phyloP scores from a whole-genome alignment of 805 yeast genomes.

The Nakazawaea wickerhamii region DNA sequence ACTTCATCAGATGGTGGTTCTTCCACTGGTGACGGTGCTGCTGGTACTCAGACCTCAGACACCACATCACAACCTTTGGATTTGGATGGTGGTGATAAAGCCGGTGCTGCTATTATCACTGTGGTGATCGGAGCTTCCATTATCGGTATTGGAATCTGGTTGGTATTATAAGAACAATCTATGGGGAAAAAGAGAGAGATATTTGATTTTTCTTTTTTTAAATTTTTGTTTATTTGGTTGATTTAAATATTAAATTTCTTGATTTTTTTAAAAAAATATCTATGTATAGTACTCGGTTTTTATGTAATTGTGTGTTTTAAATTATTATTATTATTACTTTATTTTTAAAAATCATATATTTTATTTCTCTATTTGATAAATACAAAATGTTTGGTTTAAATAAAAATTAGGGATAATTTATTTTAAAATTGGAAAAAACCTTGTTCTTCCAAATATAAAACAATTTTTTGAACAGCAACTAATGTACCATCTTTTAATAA shows the following conservation, averaged over 20 bases:
- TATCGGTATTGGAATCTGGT: slow-evolving; percentile 73
- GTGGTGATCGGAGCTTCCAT: slow-evolving; percentile 43
- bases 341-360: too few relatives aligned
- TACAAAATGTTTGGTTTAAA: too few relatives aligned
- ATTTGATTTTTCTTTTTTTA: not conserved
- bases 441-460: slow-evolving; percentile 69
- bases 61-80: slow-evolving; percentile 46
- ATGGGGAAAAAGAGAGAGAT: not conserved
- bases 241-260: too few relatives aligned
- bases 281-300: not conserved
- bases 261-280: too few relatives aligned
- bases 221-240: not conserved
- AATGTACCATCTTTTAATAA: slow-evolving; percentile 51
- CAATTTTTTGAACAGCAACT: slow-evolving; percentile 69
- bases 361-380: too few relatives aligned
- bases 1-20: slow-evolving; percentile 64
- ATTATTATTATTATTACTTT: not conserved
- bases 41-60: slow-evolving; percentile 48
- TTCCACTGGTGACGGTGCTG: slow-evolving; percentile 60
- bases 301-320: slow-evolving; percentile 8
- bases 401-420: slow-evolving; percentile 13
- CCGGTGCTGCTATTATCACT: slow-evolving; percentile 88
- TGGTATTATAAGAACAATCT: slow-evolving; percentile 55
- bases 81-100: slow-evolving; percentile 61
- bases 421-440: slow-evolving; percentile 63